Base-by-base conservation (phyloP, 495 filamentous ascomycete species). In the Penicillium turbatum region DNA sequence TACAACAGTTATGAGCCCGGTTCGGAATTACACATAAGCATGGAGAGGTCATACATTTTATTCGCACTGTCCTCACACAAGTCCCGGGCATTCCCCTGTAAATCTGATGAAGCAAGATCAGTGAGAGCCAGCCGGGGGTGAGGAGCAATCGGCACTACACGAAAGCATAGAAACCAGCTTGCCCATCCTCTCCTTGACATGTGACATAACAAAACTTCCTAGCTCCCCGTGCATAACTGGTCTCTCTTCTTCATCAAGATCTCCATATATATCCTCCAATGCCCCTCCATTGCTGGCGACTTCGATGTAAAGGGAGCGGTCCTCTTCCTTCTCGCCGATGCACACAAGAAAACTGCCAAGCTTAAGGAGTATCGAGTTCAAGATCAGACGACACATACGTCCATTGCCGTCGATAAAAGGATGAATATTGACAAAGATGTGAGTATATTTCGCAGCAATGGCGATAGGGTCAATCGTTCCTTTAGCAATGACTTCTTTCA, bases 361-460 rank as follows among this genome's bases (percentile, higher is more conserved):
- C 27, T 65, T 65, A 7, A 66, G 29, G 0, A 71, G 54, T 8
- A 72, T 48, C 0, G 55, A 54, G 52, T 69, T 76, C 1, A 73
- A 42, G 6, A 74, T 65, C 21, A 74, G 39, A 27, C 70, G 67
- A 40, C 64, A 72, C 34, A 59, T 58, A 27, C 70, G 53, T 2
- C 72, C 70, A 43, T 76, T 76, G 3, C 67, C 70, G 37, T 74
- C 70, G 2, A 58, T 35, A 38, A 73, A 74, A 2, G 70, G 72
- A 47, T 72, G 70, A 21, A 73, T 69, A 2, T 61, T 54, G 35
- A 71, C 62, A 32, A 76, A 71, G 0, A 56, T 32, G 8, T 67
- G 56, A 2, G 48, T 61, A 40, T 65, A 68, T 37, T 70, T 65
- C 1, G 69, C 41, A 3, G 69, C 67, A 7, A 74, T 34, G 8